Evolutionary conservation across 1,284 basidiomycete species (phyloP).

Genomic region (Pseudozyma hubeiensis): DNA sequence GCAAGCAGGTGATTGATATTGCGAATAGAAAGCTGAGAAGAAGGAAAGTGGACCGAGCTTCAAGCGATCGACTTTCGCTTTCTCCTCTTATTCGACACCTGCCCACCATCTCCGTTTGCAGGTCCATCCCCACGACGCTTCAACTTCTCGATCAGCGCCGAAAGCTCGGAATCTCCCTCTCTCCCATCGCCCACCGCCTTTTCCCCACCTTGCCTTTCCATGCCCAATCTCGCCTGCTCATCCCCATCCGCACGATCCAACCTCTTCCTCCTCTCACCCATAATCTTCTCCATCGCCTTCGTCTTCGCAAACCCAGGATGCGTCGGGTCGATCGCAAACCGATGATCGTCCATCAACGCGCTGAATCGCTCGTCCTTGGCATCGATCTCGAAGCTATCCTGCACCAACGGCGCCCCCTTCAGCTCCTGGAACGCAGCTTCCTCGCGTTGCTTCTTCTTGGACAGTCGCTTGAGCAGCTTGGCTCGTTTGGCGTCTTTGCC

Average conservation of each 20-base stretch:
- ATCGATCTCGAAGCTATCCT: conserved; percentile 79
- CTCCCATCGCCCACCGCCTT: not conserved
- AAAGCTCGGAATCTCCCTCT: conserved; percentile 15
- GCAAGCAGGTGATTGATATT: no score
- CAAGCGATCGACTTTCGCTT: conserved; percentile 13
- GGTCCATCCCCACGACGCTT: conserved; percentile 27
- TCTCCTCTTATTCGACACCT: conserved; percentile 24
- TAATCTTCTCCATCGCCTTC: conserved; percentile 63
- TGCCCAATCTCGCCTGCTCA: not conserved
- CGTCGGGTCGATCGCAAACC: conserved; percentile 94
- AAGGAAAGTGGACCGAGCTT: not conserved
- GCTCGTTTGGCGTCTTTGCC: conserved; percentile 67
- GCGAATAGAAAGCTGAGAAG: no score
- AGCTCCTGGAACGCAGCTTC: conserved; percentile 53
- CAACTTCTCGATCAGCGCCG: conserved; percentile 38
- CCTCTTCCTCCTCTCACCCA: conserved; percentile 52
- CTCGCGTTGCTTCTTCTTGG: conserved; percentile 52
- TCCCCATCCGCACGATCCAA: conserved; percentile 20
- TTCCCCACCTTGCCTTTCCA: not conserved
- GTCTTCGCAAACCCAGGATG: conserved; percentile 75
- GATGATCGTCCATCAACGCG: conserved; percentile 86
- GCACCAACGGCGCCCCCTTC: conserved; percentile 68
- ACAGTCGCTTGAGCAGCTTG: conserved; percentile 48
- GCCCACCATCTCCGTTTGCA: not conserved
- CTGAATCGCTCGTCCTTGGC: conserved; percentile 89